Conservation (phyloP, 176 grass and related monocot species). For the Saccharum officinarum region DNA sequence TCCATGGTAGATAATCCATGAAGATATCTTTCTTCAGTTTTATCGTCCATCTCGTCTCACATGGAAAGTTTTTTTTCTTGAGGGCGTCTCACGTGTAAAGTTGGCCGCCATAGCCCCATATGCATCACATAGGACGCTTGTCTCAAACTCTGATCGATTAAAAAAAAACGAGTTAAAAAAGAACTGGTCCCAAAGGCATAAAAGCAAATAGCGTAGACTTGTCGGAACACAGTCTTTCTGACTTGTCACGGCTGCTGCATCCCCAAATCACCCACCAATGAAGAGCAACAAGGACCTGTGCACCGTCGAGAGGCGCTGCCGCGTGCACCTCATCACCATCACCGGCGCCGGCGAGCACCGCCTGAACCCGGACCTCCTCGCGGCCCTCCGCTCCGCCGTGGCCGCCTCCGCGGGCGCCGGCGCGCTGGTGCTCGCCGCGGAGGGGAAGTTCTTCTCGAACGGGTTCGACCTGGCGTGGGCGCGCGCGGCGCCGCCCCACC, state of each 20-base stretch:
- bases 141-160: background rate
- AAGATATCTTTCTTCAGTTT: no score
- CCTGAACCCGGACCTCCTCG: slow-evolving; percentile 38
- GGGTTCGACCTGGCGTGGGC: slow-evolving; percentile 63
- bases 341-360: slow-evolving; percentile 57
- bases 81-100: background rate
- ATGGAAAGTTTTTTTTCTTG: no score
- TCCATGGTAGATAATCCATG: no score
- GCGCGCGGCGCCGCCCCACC: slow-evolving; percentile 1
- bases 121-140: background rate
- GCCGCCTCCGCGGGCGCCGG: slow-evolving; percentile 1
- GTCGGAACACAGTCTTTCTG: background rate
- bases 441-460: slow-evolving; percentile 69
- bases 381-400: slow-evolving; percentile 37
- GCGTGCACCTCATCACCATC: slow-evolving; percentile 53
- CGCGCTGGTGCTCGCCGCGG: slow-evolving; percentile 48
- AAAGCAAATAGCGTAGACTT: background rate
- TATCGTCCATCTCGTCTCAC: no score
- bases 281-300: slow-evolving; percentile 22
- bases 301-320: slow-evolving; percentile 49
- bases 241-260: background rate
- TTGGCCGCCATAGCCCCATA: background rate
- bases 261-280: background rate
- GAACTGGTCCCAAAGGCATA: background rate
- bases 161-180: background rate